These are phyloP conservation scores for Tothia fuscella DNA, from an alignment of 2,329 filamentous ascomycete genomes.

Conservation along the genomic window DNA sequence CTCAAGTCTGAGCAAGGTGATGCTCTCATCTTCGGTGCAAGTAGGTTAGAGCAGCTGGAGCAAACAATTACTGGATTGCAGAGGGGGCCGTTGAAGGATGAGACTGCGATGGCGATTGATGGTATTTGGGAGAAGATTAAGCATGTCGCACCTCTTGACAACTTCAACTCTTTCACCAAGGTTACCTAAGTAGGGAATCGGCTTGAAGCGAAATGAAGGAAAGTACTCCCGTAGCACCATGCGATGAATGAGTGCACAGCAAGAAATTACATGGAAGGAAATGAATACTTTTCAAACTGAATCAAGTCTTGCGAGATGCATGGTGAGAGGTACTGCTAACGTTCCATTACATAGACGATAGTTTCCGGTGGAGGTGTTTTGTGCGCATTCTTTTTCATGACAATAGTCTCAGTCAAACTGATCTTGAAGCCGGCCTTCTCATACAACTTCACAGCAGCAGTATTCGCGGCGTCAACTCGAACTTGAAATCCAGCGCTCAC, in stretches of 20 bases:
- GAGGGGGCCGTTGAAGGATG: constrained; percentile 21
- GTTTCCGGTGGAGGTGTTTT: neutral
- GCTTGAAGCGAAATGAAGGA: too few species aligned
- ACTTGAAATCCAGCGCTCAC: neutral
- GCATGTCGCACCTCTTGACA: constrained; percentile 24
- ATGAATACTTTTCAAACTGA: too few species aligned
- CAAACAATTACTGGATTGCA: constrained; percentile 22
- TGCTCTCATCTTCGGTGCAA: constrained; percentile 31
- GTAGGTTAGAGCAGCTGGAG: constrained; percentile 20
- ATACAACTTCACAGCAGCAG: constrained; percentile 7
- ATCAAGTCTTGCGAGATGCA: neutral
- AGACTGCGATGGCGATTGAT: constrained; percentile 22
- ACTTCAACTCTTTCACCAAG: constrained; percentile 13
- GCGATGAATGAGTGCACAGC: too few species aligned
- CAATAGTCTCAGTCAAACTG: constrained; percentile 10
- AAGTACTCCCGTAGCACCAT: too few species aligned
- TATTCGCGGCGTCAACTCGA: constrained; percentile 7
- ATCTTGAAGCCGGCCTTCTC: constrained; percentile 10
- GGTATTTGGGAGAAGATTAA: constrained; percentile 23
- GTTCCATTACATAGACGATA: neutral
- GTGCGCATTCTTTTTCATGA: constrained; percentile 1
- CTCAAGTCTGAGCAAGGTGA: constrained; percentile 28
- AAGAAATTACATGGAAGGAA: too few species aligned
- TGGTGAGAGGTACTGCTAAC: neutral
- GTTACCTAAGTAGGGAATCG: neutral